These are phyloP conservation scores for Urostyla sp. DNA, from an alignment of 73 alveolate species.

Conservation along the genomic window DNA sequence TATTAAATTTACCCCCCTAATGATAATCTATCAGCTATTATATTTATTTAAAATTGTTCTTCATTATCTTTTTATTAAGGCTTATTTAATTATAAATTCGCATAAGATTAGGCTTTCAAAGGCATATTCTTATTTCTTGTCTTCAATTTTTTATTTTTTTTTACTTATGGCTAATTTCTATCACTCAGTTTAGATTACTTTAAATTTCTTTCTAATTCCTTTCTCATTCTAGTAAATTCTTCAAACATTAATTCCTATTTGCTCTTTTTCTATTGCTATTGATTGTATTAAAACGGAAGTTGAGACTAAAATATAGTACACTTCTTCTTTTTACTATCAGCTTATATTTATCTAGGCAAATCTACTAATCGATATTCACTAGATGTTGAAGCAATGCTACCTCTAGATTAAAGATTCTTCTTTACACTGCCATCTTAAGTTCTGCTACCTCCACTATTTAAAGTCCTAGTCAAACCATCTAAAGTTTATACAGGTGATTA, in stretches of 20 bases:
- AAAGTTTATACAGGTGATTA: neutral
- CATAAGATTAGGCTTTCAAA: neutral
- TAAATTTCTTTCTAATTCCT: neutral
- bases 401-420: neutral
- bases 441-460: neutral
- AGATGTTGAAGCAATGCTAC: neutral
- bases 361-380: neutral
- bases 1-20: neutral
- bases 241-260: no score
- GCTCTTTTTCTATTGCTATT: no score
- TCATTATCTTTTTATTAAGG: neutral
- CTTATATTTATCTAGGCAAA: neutral
- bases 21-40: neutral
- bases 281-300: no score
- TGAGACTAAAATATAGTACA: no score
- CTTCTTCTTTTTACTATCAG: slow-evolving; percentile 7
- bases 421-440: neutral
- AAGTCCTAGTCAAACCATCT: neutral
- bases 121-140: neutral
- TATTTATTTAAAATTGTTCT: neutral
- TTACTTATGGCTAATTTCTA: neutral
- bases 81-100: neutral
- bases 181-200: neutral
- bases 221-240: slow-evolving; percentile 17
- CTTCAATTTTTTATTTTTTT: neutral